A percentile compares a stretch with the other conserved stretches of the same genome.
Evolutionary conservation across 2,329 filamentous ascomycete genomes (phyloP).

Genomic region (Fusarium continuum): DNA sequence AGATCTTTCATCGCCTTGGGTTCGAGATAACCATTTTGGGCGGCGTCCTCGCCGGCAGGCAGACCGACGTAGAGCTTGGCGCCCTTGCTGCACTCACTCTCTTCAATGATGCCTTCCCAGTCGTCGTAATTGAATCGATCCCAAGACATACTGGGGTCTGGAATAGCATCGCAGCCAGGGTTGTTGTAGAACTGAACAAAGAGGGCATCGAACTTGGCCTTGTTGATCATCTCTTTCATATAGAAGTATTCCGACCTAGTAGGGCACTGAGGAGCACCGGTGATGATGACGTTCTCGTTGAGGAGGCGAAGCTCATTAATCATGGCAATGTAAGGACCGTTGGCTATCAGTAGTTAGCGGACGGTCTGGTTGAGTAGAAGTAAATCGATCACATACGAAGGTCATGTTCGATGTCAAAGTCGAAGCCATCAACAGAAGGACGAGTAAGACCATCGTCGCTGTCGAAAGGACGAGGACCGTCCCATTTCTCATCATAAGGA

Average conservation of each 20-base stretch:
- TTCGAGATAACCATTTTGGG: constrained; percentile 47
- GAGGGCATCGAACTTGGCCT: constrained; percentile 53
- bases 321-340: constrained; percentile 52
- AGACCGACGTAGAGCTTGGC: constrained; percentile 59
- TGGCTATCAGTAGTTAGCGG: constrained; percentile 37
- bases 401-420: constrained; percentile 53
- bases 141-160: constrained; percentile 41
- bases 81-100: constrained; percentile 49
- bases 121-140: constrained; percentile 55
- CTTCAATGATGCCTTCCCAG: constrained; percentile 51
- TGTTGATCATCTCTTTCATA: constrained; percentile 52
- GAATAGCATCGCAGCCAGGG: constrained; percentile 49
- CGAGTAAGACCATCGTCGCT: constrained; percentile 34
- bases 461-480: constrained; percentile 53
- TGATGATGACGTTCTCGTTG: constrained; percentile 49
- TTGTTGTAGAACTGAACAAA: constrained; percentile 64
- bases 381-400: constrained; percentile 41
- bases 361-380: neutral
- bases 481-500: constrained; percentile 46
- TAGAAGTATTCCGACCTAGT: constrained; percentile 41
- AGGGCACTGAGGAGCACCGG: constrained; percentile 58
- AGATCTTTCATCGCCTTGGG: constrained; percentile 48
- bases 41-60: constrained; percentile 45
- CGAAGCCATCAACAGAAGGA: constrained; percentile 53
- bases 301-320: constrained; percentile 49